Evolutionary conservation across 140 eudicot species (phyloP).

Genomic region (Senecio squalidus): DNA sequence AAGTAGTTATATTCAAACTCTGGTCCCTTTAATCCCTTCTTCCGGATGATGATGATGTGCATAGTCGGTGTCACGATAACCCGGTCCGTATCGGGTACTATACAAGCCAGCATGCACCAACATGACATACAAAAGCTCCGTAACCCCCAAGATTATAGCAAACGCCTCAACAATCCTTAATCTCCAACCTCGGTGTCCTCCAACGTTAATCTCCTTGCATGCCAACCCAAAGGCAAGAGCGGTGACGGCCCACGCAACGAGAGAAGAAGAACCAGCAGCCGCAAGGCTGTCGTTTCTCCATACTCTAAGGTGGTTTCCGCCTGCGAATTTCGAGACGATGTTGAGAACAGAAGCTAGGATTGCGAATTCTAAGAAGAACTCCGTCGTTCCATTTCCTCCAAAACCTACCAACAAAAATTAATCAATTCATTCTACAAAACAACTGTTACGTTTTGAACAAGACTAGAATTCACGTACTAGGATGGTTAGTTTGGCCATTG

Average conservation of each 20-base stretch:
- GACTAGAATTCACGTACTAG: constrained; percentile 35
- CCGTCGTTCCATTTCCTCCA: constrained; percentile 84
- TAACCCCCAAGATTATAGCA: constrained; percentile 39
- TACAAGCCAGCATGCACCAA: constrained; percentile 65
- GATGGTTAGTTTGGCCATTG: constrained; percentile 64
- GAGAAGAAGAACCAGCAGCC: constrained; percentile 66
- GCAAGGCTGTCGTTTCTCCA: constrained; percentile 85
- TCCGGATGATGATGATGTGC: constrained; percentile 35
- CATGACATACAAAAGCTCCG: constrained; percentile 50
- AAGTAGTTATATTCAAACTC: neutral
- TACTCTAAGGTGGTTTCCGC: constrained; percentile 63
- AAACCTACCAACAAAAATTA: constrained; percentile 29
- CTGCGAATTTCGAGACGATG: constrained; percentile 61
- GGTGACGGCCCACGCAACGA: constrained; percentile 81
- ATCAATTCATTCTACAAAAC: neutral
- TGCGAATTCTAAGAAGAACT: constrained; percentile 47
- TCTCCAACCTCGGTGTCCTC: constrained; percentile 88
- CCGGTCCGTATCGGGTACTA: constrained; percentile 69
- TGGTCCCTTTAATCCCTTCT: constrained; percentile 28
- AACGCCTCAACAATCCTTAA: constrained; percentile 64
- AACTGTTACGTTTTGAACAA: no score
- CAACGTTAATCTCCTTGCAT: constrained; percentile 65
- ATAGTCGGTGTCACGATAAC: constrained; percentile 62
- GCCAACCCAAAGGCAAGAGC: constrained; percentile 87
- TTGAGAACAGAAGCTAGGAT: constrained; percentile 62